These are phyloP conservation scores for Bolboschoenus planiculmis DNA, from an alignment of 176 grass and related monocot genomes.

Conservation along the genomic window DNA sequence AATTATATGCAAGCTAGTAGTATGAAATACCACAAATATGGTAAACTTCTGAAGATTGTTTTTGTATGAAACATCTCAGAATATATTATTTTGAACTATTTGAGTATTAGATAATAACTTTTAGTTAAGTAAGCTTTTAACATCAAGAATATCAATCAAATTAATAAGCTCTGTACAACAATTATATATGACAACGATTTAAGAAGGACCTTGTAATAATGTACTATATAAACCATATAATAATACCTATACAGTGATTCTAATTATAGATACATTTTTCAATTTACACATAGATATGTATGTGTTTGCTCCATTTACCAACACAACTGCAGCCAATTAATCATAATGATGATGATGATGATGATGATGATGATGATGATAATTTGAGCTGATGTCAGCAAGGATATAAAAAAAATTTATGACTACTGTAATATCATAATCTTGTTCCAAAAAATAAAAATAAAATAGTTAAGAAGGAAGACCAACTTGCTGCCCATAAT, in stretches of 20 bases:
- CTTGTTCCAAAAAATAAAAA: no score
- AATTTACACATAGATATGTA: background rate
- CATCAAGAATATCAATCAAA: background rate
- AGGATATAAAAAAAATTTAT: no score
- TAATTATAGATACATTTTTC: background rate
- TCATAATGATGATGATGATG: no score
- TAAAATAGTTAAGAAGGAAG: no score
- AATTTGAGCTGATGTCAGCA: no score
- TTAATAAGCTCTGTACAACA: background rate
- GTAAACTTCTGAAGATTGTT: background rate
- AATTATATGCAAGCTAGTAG: no score
- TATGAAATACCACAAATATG: no score
- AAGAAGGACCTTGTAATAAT: background rate
- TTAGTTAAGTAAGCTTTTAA: background rate
- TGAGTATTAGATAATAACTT: background rate
- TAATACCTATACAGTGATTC: background rate
- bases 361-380: no score
- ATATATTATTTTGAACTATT: background rate
- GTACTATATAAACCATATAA: background rate
- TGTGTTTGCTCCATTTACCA: background rate
- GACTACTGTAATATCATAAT: no score
- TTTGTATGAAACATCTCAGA: background rate
- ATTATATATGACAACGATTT: background rate
- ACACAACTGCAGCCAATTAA: background rate
- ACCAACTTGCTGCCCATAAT: no score